phyloP scores from a whole-genome alignment of 768 basidiomycete genomes.

The Lactarius sanguifluus region DNA sequence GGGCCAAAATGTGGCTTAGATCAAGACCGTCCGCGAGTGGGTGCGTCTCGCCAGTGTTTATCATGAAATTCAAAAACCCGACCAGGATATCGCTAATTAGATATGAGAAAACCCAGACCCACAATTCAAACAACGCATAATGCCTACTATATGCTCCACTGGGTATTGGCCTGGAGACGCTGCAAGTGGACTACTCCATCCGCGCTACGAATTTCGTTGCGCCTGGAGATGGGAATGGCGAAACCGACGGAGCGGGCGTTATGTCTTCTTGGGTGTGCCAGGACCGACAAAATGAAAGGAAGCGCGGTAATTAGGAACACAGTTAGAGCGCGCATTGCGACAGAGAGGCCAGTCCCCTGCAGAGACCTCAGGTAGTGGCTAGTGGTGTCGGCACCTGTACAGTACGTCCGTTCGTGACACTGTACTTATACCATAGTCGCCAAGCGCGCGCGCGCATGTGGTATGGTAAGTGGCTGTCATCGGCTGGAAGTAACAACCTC shows the following conservation, averaged over 20 bases:
- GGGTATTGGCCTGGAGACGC: background rate
- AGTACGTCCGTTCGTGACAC: background rate
- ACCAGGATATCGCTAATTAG: constrained; percentile 1
- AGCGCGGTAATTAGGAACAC: background rate
- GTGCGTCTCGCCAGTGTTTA: constrained; percentile 16
- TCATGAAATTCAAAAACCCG: constrained; percentile 4
- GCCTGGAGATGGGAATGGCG: constrained; percentile 11
- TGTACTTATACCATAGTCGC: background rate
- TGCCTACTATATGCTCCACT: background rate
- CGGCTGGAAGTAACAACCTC: background rate
- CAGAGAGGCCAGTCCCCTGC: background rate
- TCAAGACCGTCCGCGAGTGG: background rate
- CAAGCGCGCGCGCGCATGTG: background rate
- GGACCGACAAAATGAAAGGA: background rate
- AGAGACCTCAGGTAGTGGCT: background rate
- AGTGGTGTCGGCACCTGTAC: background rate
- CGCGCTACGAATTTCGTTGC: background rate
- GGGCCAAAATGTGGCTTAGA: background rate
- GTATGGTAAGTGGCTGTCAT: background rate
- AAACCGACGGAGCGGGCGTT: background rate
- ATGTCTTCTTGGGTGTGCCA: background rate
- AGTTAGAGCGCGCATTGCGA: background rate
- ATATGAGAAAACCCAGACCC: too few relatives aligned
- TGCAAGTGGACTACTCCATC: background rate
- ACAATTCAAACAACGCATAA: background rate